Base-by-base conservation (phyloP, 2,329 filamentous ascomycete genomes). In the Neodidymelliopsis sp. region DNA sequence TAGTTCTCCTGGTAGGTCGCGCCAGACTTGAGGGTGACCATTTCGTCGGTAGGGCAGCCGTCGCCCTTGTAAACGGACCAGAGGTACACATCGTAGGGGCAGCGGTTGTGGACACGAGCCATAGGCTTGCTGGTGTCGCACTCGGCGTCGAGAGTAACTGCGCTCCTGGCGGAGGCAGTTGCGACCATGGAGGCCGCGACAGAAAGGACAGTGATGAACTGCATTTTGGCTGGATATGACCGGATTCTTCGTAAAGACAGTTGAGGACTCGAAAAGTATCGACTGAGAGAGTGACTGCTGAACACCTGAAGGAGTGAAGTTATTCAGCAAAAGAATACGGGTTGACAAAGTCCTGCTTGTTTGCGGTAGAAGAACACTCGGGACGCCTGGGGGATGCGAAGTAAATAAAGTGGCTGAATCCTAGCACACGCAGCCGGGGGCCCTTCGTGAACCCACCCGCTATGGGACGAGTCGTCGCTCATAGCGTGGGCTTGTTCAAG, bases 221-320 rank as follows among this genome's bases (percentile, higher is more conserved):
- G 68, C 70, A 73, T 74, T 30, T 41, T 66, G 58, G 46, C 29
- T 54, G 49, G 51, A 41, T 34, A 35, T 22, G 58, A 60, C 49
- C 51, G 50, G 22, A 47, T 56, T 27, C 37, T 44, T 56, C 33
- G 36, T 46, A 39, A 49, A 43, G 45, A 46, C 51, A 55, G 59
- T 54, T 50, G 18, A 51, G 57, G 57, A 56, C 56, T 63, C 53
- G 57, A 55, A 53, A 46, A 39, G 54, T 47, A 49, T 41, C 46
- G 60, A 45, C 47, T 27, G 52, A 74, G 70, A 22, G 71, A 73
- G 53, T 60, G 71, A 65, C 52, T 65, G 67, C 68, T 60, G 68
- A 69, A 63, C 55, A 70, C 66, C 69, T 73, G 54, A 72, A 71
- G 35, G 71, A 73, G 69, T 73, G 70, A 70, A 74, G 70, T 60